phyloP scores from a whole-genome alignment of 176 grass and related monocot genomes.

The Paspalum notatum region DNA sequence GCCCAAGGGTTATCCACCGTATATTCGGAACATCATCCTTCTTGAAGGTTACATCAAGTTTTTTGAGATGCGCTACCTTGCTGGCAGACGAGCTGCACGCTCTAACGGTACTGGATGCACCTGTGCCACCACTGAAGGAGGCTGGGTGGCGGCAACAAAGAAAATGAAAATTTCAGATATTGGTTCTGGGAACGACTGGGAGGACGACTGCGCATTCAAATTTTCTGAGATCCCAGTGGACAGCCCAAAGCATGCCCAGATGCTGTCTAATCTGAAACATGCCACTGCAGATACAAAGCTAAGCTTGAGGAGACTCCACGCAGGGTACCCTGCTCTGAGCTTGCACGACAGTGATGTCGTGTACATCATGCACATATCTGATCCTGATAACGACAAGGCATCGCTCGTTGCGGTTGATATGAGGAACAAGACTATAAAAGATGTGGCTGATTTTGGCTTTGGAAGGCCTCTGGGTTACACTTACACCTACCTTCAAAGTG shows the following conservation, averaged over 20 bases:
- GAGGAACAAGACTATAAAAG: background rate
- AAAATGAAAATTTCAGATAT: background rate
- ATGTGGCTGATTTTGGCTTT: background rate
- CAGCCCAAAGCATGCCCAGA: background rate
- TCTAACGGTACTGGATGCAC: too few relatives aligned
- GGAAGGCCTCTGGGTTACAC: background rate
- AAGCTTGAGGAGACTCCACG: background rate
- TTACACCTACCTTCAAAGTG: slow-evolving; percentile 5
- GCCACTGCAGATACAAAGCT: background rate
- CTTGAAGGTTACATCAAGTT: background rate
- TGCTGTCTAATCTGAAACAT: background rate
- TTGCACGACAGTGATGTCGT: slow-evolving; percentile 20
- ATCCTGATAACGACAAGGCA: background rate
- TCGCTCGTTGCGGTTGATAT: slow-evolving; percentile 15
- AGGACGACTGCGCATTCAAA: too few relatives aligned
- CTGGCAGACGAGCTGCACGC: too few relatives aligned
- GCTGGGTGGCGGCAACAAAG: background rate
- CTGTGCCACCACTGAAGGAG: too few relatives aligned
- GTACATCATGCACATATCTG: background rate
- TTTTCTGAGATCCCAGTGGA: background rate
- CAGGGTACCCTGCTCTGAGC: slow-evolving; percentile 20
- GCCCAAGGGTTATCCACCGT: background rate
- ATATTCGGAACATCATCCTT: background rate
- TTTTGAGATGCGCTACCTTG: too few relatives aligned
- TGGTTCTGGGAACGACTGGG: background rate